These are phyloP conservation scores for Taiozyma sp. DNA, from an alignment of 1,139 yeast species.

Conservation along the genomic window DNA sequence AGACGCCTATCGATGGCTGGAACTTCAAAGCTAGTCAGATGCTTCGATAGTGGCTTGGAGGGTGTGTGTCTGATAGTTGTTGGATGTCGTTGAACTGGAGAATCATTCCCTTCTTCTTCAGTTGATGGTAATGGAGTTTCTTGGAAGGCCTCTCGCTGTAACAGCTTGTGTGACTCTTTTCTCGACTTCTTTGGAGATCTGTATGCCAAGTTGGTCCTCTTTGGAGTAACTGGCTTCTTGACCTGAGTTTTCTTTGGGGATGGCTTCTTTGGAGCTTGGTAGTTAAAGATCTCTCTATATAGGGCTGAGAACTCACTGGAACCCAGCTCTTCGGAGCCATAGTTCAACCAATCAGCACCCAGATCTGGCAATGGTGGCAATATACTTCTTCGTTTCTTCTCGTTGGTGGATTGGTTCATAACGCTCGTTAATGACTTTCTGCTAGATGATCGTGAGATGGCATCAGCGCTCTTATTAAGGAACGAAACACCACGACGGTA, in stretches of 20 bases:
- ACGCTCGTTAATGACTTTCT: slow-evolving; percentile 14
- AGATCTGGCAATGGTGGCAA: slow-evolving; percentile 24
- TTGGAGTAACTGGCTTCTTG: neutral
- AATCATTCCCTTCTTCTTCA: neutral
- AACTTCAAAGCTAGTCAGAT: slow-evolving; percentile 11
- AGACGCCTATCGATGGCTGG: slow-evolving; percentile 11
- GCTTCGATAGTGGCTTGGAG: slow-evolving; percentile 10
- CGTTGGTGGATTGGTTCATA: neutral
- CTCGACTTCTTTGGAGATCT: slow-evolving; percentile 6
- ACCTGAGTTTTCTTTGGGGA: slow-evolving; percentile 3
- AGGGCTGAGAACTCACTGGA: slow-evolving; percentile 25
- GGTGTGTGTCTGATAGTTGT: neutral
- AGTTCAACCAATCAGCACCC: slow-evolving; percentile 21
- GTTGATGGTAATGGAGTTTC: neutral
- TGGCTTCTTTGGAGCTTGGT: slow-evolving; percentile 8
- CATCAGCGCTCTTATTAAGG: slow-evolving; percentile 18
- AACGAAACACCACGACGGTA: slow-evolving; percentile 34
- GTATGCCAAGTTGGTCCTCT: neutral
- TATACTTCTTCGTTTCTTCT: slow-evolving; percentile 19
- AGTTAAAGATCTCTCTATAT: slow-evolving; percentile 32
- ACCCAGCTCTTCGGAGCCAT: slow-evolving; percentile 12
- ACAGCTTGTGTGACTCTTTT: neutral
- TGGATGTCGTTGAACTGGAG: neutral
- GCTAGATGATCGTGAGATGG: slow-evolving; percentile 24
- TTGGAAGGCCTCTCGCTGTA: neutral